A percentile compares a stretch with the other conserved stretches of the same genome.
Conservation (phyloP, 768 basidiomycete species). For the Suillus discolor region DNA sequence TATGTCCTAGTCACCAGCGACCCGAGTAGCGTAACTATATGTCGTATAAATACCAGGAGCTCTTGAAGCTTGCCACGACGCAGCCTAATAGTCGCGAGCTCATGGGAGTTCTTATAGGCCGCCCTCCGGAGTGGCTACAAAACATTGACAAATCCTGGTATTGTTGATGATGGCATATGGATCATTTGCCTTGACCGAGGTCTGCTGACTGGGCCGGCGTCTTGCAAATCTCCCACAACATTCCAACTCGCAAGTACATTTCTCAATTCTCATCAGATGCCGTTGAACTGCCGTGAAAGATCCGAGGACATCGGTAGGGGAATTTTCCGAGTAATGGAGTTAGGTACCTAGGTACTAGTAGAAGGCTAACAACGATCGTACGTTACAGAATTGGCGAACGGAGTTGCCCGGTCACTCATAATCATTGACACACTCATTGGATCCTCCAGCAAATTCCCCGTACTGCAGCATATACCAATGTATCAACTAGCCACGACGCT, state of each 20-base stretch:
- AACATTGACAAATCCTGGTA: not conserved
- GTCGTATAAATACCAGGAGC: not conserved
- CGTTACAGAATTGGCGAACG: too few relatives aligned
- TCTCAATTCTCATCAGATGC: not conserved
- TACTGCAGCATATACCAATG: not conserved
- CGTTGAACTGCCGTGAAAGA: not conserved
- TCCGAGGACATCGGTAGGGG: not conserved
- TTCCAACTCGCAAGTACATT: too few relatives aligned
- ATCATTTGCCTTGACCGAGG: not conserved
- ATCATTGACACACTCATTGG: not conserved
- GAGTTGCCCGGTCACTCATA: not conserved
- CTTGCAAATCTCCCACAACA: not conserved
- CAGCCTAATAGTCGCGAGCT: not conserved
- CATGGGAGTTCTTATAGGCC: constrained; percentile 4
- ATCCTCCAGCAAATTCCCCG: not conserved
- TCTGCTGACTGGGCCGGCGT: not conserved
- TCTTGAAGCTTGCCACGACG: not conserved
- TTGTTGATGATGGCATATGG: not conserved
- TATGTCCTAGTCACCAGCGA: not conserved
- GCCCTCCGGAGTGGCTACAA: not conserved
- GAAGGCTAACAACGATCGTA: too few relatives aligned
- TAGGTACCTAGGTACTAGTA: too few relatives aligned
- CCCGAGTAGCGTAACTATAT: not conserved
- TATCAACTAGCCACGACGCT: not conserved
- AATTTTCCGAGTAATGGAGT: not conserved